These are phyloP conservation scores for Metarhizium anisopliae DNA, from an alignment of 2,329 filamentous ascomycete genomes.

Conservation along the genomic window DNA sequence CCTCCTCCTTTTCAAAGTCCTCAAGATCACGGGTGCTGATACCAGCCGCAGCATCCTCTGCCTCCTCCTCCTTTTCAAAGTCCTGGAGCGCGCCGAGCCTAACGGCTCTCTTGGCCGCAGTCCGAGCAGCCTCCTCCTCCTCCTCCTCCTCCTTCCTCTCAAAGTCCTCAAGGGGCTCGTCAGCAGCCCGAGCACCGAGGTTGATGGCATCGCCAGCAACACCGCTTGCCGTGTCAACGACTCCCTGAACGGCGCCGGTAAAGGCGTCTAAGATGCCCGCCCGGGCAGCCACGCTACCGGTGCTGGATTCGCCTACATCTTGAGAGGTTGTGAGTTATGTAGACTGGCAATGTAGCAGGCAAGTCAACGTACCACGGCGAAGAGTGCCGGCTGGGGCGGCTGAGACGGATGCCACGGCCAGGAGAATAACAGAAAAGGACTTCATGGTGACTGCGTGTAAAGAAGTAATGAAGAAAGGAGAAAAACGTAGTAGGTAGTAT, in stretches of 20 bases:
- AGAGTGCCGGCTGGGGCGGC: neutral
- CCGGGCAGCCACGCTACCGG: neutral
- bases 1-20: neutral
- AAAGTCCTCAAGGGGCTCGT: no score
- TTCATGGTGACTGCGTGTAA: neutral
- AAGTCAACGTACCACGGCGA: neutral
- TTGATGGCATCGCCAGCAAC: neutral
- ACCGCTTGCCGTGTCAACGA: neutral
- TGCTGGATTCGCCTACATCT: neutral
- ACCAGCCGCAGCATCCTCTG: neutral
- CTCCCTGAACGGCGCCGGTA: neutral
- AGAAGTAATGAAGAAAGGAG: neutral
- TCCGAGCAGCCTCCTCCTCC: no score
- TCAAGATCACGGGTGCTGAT: neutral
- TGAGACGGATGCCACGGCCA: slow-evolving; percentile 1
- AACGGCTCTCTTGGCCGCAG: neutral
- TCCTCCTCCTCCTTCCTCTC: no score
- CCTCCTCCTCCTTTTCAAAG: neutral
- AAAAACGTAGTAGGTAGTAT: neutral
- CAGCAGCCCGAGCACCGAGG: neutral
- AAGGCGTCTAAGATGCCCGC: neutral
- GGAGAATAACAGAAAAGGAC: neutral
- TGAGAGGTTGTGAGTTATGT: no score
- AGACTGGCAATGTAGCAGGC: neutral
- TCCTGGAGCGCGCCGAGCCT: neutral